phyloP scores from a whole-genome alignment of 352 stramenopile species.

The Phytophthora gonapodyides region DNA sequence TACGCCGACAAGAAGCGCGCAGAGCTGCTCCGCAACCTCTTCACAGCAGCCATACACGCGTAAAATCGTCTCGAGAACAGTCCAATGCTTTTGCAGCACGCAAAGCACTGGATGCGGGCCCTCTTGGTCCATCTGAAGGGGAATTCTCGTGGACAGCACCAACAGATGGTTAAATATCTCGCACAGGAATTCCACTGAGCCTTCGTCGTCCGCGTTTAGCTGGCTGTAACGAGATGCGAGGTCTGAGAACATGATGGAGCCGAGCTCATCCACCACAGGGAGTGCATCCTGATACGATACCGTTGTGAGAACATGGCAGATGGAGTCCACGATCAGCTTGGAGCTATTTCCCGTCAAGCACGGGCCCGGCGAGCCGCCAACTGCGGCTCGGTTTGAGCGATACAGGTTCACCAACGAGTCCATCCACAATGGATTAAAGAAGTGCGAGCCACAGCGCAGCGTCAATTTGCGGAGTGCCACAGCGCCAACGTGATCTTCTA shows the following conservation, averaged over 20 bases:
- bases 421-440: slow-evolving; percentile 75
- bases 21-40: slow-evolving; percentile 65
- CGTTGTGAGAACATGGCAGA: slow-evolving; percentile 64
- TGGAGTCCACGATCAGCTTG: slow-evolving; percentile 67
- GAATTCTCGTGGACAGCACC: slow-evolving; percentile 60
- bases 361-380: slow-evolving; percentile 22
- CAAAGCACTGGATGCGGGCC: slow-evolving; percentile 59
- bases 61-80: slow-evolving; percentile 55
- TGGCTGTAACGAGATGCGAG: slow-evolving; percentile 49
- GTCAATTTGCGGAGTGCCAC: slow-evolving; percentile 76
- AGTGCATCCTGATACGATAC: slow-evolving; percentile 73
- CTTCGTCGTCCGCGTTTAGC: slow-evolving; percentile 54
- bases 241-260: slow-evolving; percentile 68
- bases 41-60: slow-evolving; percentile 53
- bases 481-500: slow-evolving; percentile 73
- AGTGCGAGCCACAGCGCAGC: slow-evolving; percentile 58
- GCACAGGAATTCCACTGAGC: slow-evolving; percentile 55
- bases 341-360: slow-evolving; percentile 51
- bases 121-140: slow-evolving; percentile 68
- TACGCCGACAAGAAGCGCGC: slow-evolving; percentile 54
- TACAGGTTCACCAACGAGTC: slow-evolving; percentile 73
- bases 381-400: slow-evolving; percentile 40
- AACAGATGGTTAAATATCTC: slow-evolving; percentile 66
- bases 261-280: slow-evolving; percentile 66
- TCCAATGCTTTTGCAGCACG: slow-evolving; percentile 64